Percentiles rank a stretch among this genome's conserved stretches.
Evolutionary conservation across 805 yeast genomes (phyloP).

Genomic region (Yarrowia bubula): DNA sequence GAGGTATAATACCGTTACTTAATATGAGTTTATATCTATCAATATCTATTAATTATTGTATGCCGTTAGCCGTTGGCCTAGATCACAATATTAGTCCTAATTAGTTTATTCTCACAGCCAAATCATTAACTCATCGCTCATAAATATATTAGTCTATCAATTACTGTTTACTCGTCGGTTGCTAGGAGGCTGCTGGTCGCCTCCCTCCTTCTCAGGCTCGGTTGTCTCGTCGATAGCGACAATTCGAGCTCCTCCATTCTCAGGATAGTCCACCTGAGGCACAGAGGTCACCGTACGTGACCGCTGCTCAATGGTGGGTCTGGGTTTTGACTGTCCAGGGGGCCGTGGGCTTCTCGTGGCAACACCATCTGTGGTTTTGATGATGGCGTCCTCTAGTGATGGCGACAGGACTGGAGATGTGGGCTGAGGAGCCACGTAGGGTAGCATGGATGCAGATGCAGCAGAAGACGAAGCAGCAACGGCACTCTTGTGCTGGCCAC

Average conservation of each 20-base stretch:
- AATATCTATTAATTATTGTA: no score
- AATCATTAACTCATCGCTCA: background rate
- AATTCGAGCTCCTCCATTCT: constrained; percentile 1
- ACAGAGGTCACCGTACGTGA: constrained; percentile 22
- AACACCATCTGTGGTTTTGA: constrained; percentile 20
- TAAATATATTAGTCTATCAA: constrained; percentile 25
- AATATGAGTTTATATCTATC: no score
- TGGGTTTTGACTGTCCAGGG: background rate
- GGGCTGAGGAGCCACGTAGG: constrained; percentile 25
- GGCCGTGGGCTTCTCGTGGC: constrained; percentile 2
- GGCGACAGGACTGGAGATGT: constrained; percentile 22
- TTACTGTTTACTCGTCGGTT: constrained; percentile 24
- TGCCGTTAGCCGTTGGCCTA: no score
- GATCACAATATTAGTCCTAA: background rate
- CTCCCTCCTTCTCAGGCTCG: background rate
- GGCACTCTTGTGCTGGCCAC: constrained; percentile 22
- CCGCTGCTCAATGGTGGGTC: constrained; percentile 19
- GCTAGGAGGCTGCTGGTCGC: constrained; percentile 4
- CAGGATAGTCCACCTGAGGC: constrained; percentile 19
- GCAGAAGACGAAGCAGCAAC: constrained; percentile 13
- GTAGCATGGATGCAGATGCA: constrained; percentile 24
- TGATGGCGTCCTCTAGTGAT: constrained; percentile 17
- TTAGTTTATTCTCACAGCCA: background rate
- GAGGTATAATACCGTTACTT: no score
- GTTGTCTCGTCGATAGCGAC: constrained; percentile 14